A percentile compares a stretch with the other conserved stretches of the same genome.
phyloP scores from a whole-genome alignment of 208 protist genomes.

The Leishmania turanica region DNA sequence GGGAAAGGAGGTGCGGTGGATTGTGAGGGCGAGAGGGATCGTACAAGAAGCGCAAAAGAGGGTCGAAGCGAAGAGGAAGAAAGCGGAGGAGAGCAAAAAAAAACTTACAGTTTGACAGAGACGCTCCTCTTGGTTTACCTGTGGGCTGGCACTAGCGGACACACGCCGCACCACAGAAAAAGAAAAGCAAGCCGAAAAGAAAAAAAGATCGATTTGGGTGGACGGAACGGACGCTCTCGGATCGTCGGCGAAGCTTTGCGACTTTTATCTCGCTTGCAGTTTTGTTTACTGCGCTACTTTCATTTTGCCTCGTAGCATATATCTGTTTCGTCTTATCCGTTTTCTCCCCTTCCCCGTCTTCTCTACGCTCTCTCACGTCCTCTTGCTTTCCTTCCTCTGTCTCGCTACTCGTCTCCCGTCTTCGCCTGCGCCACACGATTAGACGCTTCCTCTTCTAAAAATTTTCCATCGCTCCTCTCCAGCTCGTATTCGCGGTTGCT shows the following conservation, averaged over 20 bases:
- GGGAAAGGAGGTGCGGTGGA: background rate
- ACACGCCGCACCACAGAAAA: background rate
- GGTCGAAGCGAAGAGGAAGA: background rate
- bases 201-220: background rate
- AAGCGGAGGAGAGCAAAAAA: background rate
- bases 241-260: background rate
- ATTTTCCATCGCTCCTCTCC: background rate
- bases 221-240: background rate
- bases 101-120: background rate
- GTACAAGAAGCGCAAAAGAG: background rate
- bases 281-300: background rate
- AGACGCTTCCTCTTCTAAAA: conserved; percentile 1
- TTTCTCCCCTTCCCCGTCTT: background rate
- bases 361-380: background rate
- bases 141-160: background rate
- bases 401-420: background rate
- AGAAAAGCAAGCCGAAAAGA: background rate
- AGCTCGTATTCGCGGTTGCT: background rate
- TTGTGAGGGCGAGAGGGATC: background rate
- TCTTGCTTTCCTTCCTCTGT: background rate
- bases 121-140: background rate
- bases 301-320: background rate
- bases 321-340: background rate
- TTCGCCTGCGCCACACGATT: background rate
- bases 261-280: background rate